phyloP scores from a whole-genome alignment of 2,329 filamentous ascomycete genomes.

The Pseudogymnoascus sp. region DNA sequence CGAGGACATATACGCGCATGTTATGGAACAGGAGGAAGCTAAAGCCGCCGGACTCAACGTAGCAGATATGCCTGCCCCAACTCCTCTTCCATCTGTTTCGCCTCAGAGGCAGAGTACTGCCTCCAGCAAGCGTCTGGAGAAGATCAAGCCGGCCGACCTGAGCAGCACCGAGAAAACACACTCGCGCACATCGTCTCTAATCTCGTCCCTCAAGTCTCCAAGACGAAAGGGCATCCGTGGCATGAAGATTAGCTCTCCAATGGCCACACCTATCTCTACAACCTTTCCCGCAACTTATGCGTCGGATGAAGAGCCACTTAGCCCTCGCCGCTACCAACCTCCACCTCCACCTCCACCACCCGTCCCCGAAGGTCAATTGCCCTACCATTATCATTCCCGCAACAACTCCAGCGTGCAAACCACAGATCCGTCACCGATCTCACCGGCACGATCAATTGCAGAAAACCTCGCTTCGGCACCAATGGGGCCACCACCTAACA shows the following conservation, averaged over 20 bases:
- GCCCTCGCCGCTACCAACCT: constrained; percentile 50
- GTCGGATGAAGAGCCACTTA: constrained; percentile 48
- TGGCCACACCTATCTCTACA: constrained; percentile 53
- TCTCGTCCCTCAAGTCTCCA: constrained; percentile 55
- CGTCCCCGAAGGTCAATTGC: constrained; percentile 24
- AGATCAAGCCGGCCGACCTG: constrained; percentile 38
- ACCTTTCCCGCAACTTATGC: constrained; percentile 47
- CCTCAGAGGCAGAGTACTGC: constrained; percentile 27
- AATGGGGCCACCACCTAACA: constrained; percentile 8
- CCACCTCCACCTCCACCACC: constrained; percentile 50
- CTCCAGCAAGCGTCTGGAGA: constrained; percentile 37
- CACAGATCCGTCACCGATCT: constrained; percentile 15
- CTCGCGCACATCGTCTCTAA: constrained; percentile 49
- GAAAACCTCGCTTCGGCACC: background rate
- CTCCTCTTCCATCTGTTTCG: constrained; percentile 24
- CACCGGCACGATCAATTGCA: constrained; percentile 24
- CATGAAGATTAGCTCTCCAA: constrained; percentile 54
- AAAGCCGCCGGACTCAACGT: constrained; percentile 48
- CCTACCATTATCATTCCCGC: constrained; percentile 13
- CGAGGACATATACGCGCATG: constrained; percentile 82
- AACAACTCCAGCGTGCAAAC: constrained; percentile 14
- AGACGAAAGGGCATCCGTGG: constrained; percentile 31
- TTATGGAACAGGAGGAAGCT: constrained; percentile 77
- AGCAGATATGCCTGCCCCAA: constrained; percentile 33
- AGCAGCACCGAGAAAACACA: constrained; percentile 38